Evolutionary conservation across 139 green algal species (phyloP).

Genomic region (Coelastrella sp.): DNA sequence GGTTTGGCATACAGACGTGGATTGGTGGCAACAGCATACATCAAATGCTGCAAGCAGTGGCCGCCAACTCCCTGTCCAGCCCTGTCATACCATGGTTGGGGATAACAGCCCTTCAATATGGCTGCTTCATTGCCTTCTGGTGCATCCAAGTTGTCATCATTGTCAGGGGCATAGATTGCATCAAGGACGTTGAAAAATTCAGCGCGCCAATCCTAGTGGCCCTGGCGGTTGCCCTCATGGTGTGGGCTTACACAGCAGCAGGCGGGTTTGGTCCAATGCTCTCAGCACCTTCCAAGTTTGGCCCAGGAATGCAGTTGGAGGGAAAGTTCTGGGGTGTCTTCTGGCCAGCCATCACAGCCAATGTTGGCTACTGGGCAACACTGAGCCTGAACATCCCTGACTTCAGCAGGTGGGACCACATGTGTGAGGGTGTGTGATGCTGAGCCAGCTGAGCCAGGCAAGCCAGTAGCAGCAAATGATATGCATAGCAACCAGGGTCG

Average conservation of each 20-base stretch:
- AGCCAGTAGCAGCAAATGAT: no score
- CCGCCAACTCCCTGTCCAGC: conserved; percentile 7
- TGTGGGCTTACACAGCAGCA: conserved; percentile 67
- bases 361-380: conserved; percentile 86
- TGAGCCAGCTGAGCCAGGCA: not conserved
- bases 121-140: conserved; percentile 81
- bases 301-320: conserved; percentile 61
- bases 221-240: conserved; percentile 73
- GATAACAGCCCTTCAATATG: conserved; percentile 65
- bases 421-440: not conserved
- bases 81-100: conserved; percentile 57
- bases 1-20: conserved; percentile 88
- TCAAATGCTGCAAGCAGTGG: conserved; percentile 57
- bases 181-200: conserved; percentile 78
- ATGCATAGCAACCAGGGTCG: no score
- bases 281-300: conserved; percentile 75
- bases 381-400: conserved; percentile 89
- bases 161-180: conserved; percentile 80
- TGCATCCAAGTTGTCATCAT: conserved; percentile 72
- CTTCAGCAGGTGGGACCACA: conserved; percentile 68
- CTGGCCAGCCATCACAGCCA: conserved; percentile 77
- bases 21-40: conserved; percentile 64
- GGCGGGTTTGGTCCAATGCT: conserved; percentile 78
- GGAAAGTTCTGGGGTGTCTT: conserved; percentile 81
- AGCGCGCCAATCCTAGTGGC: conserved; percentile 81